Evolutionary conservation across 257 asterid genomes (phyloP).

Genomic region (Jacaranda mimosifolia): DNA sequence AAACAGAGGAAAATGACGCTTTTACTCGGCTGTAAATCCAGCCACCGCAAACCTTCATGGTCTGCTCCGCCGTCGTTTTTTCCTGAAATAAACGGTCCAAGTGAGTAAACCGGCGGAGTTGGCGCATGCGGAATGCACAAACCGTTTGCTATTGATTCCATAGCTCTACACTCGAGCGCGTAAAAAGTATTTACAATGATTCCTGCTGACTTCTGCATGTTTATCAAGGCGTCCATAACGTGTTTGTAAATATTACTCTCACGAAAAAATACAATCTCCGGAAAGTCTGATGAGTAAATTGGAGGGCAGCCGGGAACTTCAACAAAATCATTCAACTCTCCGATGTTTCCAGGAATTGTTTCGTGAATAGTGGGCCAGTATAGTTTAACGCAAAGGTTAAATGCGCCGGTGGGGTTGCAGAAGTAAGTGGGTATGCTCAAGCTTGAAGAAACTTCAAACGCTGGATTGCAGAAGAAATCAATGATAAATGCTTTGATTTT

Average conservation of each 20-base stretch:
- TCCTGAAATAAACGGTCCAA: conserved; percentile 26
- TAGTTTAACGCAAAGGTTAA: background rate
- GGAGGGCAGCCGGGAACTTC: conserved; percentile 41
- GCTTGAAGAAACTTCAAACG: conserved; percentile 37
- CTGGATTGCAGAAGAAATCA: conserved; percentile 41
- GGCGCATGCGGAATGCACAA: conserved; percentile 30
- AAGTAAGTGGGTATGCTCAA: conserved; percentile 44
- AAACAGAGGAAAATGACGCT: conserved; percentile 51
- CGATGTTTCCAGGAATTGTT: conserved; percentile 2
- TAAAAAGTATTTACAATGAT: conserved; percentile 22
- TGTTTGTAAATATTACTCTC: conserved; percentile 25
- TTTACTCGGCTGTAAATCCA: conserved; percentile 41
- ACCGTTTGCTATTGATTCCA: conserved; percentile 30
- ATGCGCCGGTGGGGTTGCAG: conserved; percentile 32
- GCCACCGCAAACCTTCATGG: conserved; percentile 40
- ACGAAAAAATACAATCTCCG: background rate
- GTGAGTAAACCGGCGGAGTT: conserved; percentile 35
- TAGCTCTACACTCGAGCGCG: conserved; percentile 38
- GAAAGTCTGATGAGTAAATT: conserved; percentile 31
- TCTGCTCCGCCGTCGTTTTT: background rate
- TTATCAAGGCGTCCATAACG: conserved; percentile 17
- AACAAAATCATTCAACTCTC: conserved; percentile 19
- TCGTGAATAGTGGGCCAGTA: conserved; percentile 33
- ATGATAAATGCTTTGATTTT: conserved; percentile 39
- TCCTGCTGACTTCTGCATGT: conserved; percentile 37